Conservation (phyloP, 352 stramenopile species). For the Pythium oligandrum region DNA sequence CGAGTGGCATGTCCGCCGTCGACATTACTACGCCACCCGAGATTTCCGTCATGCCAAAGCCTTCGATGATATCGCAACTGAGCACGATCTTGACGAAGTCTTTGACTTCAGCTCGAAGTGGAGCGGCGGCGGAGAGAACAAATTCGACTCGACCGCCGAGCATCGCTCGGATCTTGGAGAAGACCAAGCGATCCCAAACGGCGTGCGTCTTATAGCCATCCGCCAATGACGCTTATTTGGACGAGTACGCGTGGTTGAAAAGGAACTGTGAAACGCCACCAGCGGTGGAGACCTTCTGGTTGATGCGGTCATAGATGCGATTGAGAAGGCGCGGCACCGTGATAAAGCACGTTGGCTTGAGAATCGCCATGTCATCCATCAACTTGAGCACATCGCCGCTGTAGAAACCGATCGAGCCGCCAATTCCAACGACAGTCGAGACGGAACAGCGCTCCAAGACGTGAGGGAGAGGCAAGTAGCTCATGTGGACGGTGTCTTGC, state of each 20-base stretch:
- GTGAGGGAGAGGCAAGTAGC: constrained; percentile 95
- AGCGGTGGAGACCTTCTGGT: constrained; percentile 34
- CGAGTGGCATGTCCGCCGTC: constrained; percentile 26
- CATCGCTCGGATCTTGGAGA: constrained; percentile 79
- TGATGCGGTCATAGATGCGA: constrained; percentile 94
- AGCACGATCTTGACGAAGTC: constrained; percentile 92
- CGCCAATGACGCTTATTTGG: constrained; percentile 31
- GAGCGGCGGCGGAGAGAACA: constrained; percentile 92
- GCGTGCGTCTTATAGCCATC: constrained; percentile 34
- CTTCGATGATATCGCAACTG: constrained; percentile 84
- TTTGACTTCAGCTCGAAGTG: constrained; percentile 88
- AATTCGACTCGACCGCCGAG: constrained; percentile 83
- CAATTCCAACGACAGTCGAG: constrained; percentile 70
- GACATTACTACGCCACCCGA: constrained; percentile 74
- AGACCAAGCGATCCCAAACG: constrained; percentile 92
- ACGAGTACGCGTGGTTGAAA: constrained; percentile 33
- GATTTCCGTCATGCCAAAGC: constrained; percentile 94
- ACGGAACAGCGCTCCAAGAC: constrained; percentile 93
- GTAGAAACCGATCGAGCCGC: constrained; percentile 68
- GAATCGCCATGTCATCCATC: constrained; percentile 89
- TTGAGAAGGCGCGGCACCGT: constrained; percentile 93
- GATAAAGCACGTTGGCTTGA: constrained; percentile 89
- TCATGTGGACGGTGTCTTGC: constrained; percentile 86
- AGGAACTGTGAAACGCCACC: constrained; percentile 37
- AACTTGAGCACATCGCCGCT: constrained; percentile 85